Conservation (phyloP, 140 eudicot species). For the Oenanthe javanica region DNA sequence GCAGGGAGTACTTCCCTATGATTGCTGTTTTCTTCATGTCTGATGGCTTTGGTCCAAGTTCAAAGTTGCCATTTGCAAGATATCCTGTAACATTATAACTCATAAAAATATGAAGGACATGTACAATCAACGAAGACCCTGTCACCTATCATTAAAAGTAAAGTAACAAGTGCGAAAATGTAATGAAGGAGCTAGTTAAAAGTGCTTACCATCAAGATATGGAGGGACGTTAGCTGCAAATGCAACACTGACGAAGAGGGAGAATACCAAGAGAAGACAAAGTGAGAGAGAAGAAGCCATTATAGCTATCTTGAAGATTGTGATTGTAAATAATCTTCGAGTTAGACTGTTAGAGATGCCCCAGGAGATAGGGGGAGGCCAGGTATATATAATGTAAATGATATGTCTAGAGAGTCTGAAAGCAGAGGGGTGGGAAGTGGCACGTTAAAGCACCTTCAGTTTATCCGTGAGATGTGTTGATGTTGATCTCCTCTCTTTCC, state of each 20-base stretch:
- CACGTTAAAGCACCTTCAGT: neutral
- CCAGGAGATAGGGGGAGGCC: neutral
- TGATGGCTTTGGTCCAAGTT: slow-evolving; percentile 43
- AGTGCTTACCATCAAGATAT: neutral
- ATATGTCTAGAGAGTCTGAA: neutral
- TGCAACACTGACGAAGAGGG: slow-evolving; percentile 2
- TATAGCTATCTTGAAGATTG: neutral
- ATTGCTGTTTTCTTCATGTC: slow-evolving; percentile 37
- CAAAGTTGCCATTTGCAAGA: slow-evolving; percentile 76
- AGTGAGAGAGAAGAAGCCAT: neutral
- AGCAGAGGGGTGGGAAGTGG: neutral
- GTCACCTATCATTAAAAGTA: neutral
- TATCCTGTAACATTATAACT: slow-evolving; percentile 30
- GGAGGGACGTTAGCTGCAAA: neutral
- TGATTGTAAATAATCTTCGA: neutral
- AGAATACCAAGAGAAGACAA: neutral
- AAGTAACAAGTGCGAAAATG: neutral
- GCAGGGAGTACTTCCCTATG: slow-evolving; percentile 41
- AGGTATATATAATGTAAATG: neutral
- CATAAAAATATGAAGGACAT: neutral
- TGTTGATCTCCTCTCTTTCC: slow-evolving; percentile 2
- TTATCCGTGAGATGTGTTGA: slow-evolving; percentile 1
- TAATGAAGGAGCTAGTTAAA: neutral
- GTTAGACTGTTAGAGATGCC: neutral
- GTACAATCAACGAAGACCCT: neutral